Conservation (phyloP, 2,329 filamentous ascomycete species). For the Scortechinia acanthostroma region DNA sequence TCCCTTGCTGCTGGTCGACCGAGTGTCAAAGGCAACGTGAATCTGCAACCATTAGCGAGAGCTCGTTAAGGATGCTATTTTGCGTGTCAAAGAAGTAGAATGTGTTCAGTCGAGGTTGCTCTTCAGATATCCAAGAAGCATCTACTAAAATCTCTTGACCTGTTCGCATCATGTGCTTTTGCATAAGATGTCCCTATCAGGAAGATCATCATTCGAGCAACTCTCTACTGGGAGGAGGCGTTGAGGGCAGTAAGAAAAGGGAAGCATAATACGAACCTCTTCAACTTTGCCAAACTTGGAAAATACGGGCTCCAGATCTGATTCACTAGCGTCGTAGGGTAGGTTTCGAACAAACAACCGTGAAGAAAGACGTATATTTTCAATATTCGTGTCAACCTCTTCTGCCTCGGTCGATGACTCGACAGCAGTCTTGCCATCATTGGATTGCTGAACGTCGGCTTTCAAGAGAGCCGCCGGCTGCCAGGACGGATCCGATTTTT, state of each 20-base stretch:
- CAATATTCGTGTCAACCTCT: slow-evolving; percentile 22
- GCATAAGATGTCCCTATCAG: slow-evolving; percentile 99
- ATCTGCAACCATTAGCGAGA: slow-evolving; percentile 55
- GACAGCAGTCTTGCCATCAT: slow-evolving; percentile 5
- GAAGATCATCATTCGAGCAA: slow-evolving; percentile 78
- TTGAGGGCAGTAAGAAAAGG: slow-evolving; percentile 11
- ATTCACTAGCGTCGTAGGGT: slow-evolving; percentile 70
- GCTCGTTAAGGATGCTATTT: slow-evolving; percentile 12
- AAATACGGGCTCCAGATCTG: slow-evolving; percentile 71
- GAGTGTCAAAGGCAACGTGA: slow-evolving; percentile 69
- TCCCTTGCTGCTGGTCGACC: slow-evolving; percentile 72
- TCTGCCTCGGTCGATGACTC: slow-evolving; percentile 6
- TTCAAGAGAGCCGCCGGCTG: slow-evolving; percentile 7
- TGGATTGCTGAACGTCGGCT: slow-evolving; percentile 9
- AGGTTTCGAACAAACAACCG: slow-evolving; percentile 86
- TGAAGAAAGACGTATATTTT: slow-evolving; percentile 63
- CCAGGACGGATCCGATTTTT: slow-evolving; percentile 4
- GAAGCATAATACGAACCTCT: slow-evolving; percentile 64
- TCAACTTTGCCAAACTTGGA: slow-evolving; percentile 67
- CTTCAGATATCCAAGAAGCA: slow-evolving; percentile 83
- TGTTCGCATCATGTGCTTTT: slow-evolving; percentile 77
- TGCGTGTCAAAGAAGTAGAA: no score
- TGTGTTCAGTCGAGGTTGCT: no score
- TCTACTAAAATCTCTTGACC: slow-evolving; percentile 99
- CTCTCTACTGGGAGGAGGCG: slow-evolving; percentile 7